Evolutionary conservation across 148 eudicot species (phyloP).

Genomic region (Diospyros lotus): DNA sequence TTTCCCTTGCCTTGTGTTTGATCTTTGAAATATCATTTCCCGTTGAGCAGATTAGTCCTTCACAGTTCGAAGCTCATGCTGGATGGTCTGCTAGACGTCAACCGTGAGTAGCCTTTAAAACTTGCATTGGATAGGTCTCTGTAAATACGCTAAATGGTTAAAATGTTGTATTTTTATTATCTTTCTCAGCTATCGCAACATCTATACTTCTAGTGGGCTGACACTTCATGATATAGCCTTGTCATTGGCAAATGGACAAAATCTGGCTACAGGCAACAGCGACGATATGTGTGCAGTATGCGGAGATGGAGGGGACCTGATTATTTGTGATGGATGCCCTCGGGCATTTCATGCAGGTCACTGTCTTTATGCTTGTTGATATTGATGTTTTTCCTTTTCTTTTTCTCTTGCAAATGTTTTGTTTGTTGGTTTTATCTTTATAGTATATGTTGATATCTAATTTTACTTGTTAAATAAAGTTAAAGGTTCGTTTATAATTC

Average conservation of each 20-base stretch:
- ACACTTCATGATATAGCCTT: slow-evolving; percentile 90
- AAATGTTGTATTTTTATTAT: background rate
- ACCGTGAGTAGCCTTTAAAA: slow-evolving; percentile 60
- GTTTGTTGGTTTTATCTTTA: background rate
- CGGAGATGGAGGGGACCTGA: slow-evolving; percentile 82
- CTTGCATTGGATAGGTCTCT: background rate
- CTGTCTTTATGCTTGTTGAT: background rate
- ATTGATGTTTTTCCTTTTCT: background rate
- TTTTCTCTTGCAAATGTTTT: background rate
- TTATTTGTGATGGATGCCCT: slow-evolving; percentile 78
- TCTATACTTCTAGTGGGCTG: slow-evolving; percentile 65
- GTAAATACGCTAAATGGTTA: background rate
- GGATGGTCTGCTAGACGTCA: slow-evolving; percentile 97
- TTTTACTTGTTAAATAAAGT: background rate
- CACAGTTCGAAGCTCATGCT: slow-evolving; percentile 96
- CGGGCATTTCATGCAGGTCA: slow-evolving; percentile 47
- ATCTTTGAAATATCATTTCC: slow-evolving; percentile 9
- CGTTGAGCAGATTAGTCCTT: slow-evolving; percentile 79
- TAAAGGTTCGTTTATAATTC: too few relatives aligned
- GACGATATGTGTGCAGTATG: slow-evolving; percentile 95
- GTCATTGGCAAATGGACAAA: slow-evolving; percentile 72
- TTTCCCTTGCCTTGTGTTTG: too few relatives aligned
- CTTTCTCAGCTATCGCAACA: slow-evolving; percentile 72
- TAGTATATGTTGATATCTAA: background rate
- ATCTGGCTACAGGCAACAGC: slow-evolving; percentile 56